Conservation (phyloP, 1,284 basidiomycete species). For the Ustilago cynodontis region DNA sequence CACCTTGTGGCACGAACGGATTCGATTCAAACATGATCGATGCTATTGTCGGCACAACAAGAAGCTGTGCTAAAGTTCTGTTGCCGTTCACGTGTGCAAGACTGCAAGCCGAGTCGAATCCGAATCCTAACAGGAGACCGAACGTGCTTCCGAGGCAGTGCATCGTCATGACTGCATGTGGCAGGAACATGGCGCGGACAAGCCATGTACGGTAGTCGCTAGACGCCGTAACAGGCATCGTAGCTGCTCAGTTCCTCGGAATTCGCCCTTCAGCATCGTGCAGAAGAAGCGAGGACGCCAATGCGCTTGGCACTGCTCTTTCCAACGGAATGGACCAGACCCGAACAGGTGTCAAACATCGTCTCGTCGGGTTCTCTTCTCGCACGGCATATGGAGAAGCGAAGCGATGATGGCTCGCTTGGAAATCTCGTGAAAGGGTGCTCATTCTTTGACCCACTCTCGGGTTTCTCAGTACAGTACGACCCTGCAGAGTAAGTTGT, state of each 20-base stretch:
- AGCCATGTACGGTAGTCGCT: not conserved
- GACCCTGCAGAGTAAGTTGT: not conserved
- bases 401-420: not conserved
- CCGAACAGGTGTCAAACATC: too few relatives aligned
- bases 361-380: not conserved
- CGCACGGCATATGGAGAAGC: not conserved
- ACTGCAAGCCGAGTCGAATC: not conserved
- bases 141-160: not conserved
- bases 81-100: not conserved
- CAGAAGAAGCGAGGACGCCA: not conserved
- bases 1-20: not conserved
- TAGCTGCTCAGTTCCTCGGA: not conserved
- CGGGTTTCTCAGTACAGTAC: not conserved
- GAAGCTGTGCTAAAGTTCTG: not conserved
- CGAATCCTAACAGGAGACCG: not conserved
- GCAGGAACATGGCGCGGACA: not conserved
- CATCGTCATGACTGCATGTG: not conserved
- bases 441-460: not conserved
- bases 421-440: not conserved
- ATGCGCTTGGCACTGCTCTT: not conserved
- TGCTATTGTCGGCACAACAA: not conserved
- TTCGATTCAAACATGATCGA: not conserved
- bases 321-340: slow-evolving; percentile 5
- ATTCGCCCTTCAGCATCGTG: not conserved
- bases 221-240: not conserved